Percentiles rank a stretch among this genome's conserved stretches.
These are phyloP conservation scores for Plasmodiophora brassicae DNA, from an alignment of 208 protist genomes.

Conservation along the genomic window DNA sequence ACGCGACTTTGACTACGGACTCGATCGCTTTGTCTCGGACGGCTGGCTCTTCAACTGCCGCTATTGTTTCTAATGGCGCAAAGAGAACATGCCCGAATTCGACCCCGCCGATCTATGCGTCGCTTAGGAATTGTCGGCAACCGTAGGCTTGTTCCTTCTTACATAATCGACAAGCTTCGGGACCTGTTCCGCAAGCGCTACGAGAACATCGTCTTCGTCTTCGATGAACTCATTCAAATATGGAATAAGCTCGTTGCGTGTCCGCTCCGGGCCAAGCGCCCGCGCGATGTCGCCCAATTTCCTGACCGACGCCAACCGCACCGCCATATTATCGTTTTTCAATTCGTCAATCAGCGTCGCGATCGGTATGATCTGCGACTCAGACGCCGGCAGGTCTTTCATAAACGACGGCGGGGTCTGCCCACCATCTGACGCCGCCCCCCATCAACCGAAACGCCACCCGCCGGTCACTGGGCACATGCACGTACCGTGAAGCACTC, in stretches of 20 bases:
- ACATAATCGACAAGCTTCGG: not conserved
- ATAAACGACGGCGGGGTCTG: no score
- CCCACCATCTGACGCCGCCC: no score
- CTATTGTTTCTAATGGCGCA: slow-evolving; percentile 34
- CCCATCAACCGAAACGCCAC: no score
- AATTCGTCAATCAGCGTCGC: not conserved
- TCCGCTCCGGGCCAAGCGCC: slow-evolving; percentile 34
- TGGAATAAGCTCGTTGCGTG: slow-evolving; percentile 27
- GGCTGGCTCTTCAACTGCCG: slow-evolving; percentile 35
- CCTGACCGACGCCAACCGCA: not conserved
- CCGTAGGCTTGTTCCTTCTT: not conserved
- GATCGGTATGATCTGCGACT: not conserved
- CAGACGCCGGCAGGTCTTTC: no score
- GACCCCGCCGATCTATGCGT: not conserved
- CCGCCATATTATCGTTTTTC: not conserved
- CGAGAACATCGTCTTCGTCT: slow-evolving; percentile 39
- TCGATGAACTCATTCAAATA: slow-evolving; percentile 43
- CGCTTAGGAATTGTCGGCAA: not conserved
- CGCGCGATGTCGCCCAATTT: not conserved
- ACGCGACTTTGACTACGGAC: slow-evolving; percentile 2
- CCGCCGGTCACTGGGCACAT: no score
- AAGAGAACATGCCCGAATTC: slow-evolving; percentile 28
- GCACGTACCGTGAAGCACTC: no score
- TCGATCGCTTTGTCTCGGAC: slow-evolving; percentile 37
- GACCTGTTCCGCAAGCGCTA: slow-evolving; percentile 36